Conservation (phyloP, 192 early-diverging fungal species). For the Phycomyces blakesleeanus region DNA sequence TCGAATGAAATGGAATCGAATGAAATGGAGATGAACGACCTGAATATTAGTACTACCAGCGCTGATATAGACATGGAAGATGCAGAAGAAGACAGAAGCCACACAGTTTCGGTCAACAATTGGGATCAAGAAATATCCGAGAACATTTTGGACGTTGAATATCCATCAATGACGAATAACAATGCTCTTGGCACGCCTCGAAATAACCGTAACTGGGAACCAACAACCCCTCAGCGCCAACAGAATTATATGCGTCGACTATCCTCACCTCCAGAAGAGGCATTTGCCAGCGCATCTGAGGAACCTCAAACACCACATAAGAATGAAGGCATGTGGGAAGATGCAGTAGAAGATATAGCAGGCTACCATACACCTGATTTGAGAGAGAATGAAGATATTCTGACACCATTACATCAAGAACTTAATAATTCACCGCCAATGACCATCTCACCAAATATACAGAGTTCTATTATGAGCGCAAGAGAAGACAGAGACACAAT, state of each 20-base stretch:
- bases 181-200: slow-evolving; percentile 17
- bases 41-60: background rate
- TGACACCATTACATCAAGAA: background rate
- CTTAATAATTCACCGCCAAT: slow-evolving; percentile 3
- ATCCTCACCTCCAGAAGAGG: slow-evolving; percentile 25
- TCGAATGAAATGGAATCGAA: background rate
- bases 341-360: background rate
- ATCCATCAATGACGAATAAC: slow-evolving; percentile 8
- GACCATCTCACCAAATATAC: background rate
- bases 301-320: background rate
- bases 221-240: slow-evolving; percentile 13
- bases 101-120: background rate
- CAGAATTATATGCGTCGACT: slow-evolving; percentile 21
- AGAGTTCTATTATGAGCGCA: background rate
- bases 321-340: background rate
- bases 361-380: background rate
- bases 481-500: background rate
- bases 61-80: background rate
- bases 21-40: background rate
- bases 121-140: slow-evolving; percentile 5
- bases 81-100: background rate
- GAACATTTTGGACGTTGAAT: slow-evolving; percentile 12
- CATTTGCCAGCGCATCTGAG: background rate
- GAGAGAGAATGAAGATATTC: background rate
- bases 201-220: slow-evolving; percentile 2